Evolutionary conservation across 345 rosid genomes (phyloP).

Genomic region (Brassica juncea): DNA sequence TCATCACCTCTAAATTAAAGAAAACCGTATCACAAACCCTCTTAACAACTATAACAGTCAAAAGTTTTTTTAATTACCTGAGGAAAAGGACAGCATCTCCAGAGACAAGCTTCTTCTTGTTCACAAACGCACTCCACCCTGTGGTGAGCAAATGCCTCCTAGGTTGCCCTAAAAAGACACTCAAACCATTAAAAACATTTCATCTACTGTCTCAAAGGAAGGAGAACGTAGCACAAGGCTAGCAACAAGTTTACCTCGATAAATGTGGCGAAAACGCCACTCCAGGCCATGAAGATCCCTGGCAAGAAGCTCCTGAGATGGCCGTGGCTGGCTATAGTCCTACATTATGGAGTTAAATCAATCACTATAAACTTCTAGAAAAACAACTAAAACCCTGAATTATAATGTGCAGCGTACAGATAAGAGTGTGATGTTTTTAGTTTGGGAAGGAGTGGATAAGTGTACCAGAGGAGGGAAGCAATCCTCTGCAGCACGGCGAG

Average conservation of each 20-base stretch:
- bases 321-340: constrained; percentile 95
- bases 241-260: constrained; percentile 57
- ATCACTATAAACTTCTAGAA: neutral
- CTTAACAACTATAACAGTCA: neutral
- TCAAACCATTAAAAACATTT: neutral
- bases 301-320: constrained; percentile 96
- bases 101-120: constrained; percentile 95
- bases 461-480: constrained; percentile 96
- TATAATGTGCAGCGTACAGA: neutral
- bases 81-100: constrained; percentile 99
- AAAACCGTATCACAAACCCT: neutral
- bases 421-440: neutral
- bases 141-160: constrained; percentile 98
- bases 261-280: constrained; percentile 97
- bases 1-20: constrained; percentile 73
- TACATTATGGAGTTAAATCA: constrained; percentile 30
- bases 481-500: constrained; percentile 99
- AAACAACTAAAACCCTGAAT: neutral
- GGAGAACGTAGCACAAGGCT: neutral
- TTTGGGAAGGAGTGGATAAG: neutral
- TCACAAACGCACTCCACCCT: constrained; percentile 99
- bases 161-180: constrained; percentile 71
- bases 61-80: constrained; percentile 46
- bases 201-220: neutral
- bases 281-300: constrained; percentile 95